A percentile compares a stretch with the other conserved stretches of the same genome.
These are phyloP conservation scores for Lipomyces anomalus DNA, from an alignment of 805 yeast genomes.

Conservation along the genomic window DNA sequence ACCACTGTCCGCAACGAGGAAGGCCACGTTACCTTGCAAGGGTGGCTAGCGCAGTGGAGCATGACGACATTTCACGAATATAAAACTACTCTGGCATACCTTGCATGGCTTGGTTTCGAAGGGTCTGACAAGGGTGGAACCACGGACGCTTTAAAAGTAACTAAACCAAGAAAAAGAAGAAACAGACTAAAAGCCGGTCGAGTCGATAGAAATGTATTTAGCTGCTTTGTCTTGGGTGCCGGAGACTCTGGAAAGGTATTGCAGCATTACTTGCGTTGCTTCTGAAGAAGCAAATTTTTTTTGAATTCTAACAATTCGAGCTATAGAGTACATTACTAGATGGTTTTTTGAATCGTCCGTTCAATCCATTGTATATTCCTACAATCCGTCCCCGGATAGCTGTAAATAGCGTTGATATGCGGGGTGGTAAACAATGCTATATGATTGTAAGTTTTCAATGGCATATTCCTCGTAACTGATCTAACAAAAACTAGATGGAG, in stretches of 20 bases:
- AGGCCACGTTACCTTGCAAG: constrained; percentile 87
- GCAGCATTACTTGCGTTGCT: neutral
- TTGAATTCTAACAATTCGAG: neutral
- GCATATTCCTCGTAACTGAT: neutral
- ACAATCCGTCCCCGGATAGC: constrained; percentile 75
- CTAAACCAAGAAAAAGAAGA: constrained; percentile 68
- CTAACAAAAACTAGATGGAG: constrained; percentile 41
- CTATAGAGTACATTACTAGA: constrained; percentile 61
- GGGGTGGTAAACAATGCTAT: constrained; percentile 94
- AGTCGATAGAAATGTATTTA: constrained; percentile 81
- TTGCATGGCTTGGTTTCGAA: constrained; percentile 87
- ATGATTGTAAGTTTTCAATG: constrained; percentile 41
- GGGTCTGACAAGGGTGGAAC: constrained; percentile 27
- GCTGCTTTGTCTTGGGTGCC: constrained; percentile 82
- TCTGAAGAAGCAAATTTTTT: too few relatives aligned
- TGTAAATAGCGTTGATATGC: constrained; percentile 86
- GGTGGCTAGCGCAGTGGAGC: constrained; percentile 99
- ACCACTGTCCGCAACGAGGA: constrained; percentile 86
- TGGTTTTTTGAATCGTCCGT: constrained; percentile 70
- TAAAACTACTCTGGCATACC: constrained; percentile 75
- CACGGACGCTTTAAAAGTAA: constrained; percentile 62
- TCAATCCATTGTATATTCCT: constrained; percentile 67
- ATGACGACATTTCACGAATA: constrained; percentile 88
- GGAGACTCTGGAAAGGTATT: constrained; percentile 69
- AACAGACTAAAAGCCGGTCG: constrained; percentile 56